A percentile compares a stretch with the other conserved stretches of the same genome.
Conservation (phyloP, 306 rosid species). For the Cicer cuneatum region DNA sequence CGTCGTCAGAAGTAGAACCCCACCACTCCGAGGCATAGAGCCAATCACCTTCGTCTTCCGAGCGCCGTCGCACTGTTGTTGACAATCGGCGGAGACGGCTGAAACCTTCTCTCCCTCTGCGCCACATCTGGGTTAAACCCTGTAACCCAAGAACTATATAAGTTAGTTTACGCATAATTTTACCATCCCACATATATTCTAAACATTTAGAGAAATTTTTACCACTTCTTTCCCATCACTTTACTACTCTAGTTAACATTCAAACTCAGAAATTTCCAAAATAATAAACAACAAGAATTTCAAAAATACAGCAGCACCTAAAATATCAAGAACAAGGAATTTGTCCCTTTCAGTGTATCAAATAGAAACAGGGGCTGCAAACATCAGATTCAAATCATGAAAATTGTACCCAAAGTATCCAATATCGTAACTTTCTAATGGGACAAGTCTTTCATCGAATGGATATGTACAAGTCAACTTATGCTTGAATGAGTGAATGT, state of each 20-base stretch:
- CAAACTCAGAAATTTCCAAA: background rate
- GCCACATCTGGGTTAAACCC: conserved; percentile 60
- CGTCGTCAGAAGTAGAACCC: conserved; percentile 61
- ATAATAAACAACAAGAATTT: background rate
- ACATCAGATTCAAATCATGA: background rate
- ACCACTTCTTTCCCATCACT: background rate
- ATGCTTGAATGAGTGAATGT: background rate
- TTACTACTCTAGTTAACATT: background rate
- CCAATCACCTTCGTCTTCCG: conserved; percentile 92
- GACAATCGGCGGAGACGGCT: conserved; percentile 65
- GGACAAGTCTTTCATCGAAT: background rate
- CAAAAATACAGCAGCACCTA: conserved; percentile 3
- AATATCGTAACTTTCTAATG: background rate
- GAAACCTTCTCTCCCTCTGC: conserved; percentile 41
- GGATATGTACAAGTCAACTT: background rate
- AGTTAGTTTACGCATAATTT: background rate
- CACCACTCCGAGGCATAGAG: conserved; percentile 92
- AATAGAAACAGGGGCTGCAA: background rate
- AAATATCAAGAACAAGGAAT: background rate
- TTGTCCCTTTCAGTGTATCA: background rate
- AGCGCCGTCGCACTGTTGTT: conserved; percentile 56
- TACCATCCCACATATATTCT: background rate
- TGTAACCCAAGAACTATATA: background rate
- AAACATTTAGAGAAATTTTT: background rate
- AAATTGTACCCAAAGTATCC: background rate